Conservation (phyloP, 805 yeast species). For the Cyberlindnera mycetangii region DNA sequence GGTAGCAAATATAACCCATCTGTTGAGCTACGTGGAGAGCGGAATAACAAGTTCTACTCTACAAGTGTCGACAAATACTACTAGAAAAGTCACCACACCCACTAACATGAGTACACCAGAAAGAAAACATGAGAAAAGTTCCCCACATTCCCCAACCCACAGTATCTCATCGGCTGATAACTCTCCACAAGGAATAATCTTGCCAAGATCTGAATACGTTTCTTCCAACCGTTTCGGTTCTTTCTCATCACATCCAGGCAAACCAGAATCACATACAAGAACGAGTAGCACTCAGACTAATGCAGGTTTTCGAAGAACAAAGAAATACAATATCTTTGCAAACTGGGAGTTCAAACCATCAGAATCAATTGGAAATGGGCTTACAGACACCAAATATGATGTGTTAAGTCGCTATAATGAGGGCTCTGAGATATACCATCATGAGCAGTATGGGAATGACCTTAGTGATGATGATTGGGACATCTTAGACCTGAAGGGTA, state of each 20-base stretch:
- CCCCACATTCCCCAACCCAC: too few species aligned
- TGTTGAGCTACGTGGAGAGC: too few species aligned
- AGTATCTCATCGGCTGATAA: too few species aligned
- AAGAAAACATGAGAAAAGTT: too few species aligned
- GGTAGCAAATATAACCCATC: too few species aligned
- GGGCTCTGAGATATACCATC: slow-evolving; percentile 10
- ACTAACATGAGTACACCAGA: too few species aligned
- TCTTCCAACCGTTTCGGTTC: not conserved
- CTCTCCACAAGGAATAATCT: too few species aligned
- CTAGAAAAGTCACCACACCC: too few species aligned
- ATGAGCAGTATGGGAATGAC: slow-evolving; percentile 11
- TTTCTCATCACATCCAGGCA: not conserved
- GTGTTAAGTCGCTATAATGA: slow-evolving; percentile 4
- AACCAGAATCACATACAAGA: not conserved
- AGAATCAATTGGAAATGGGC: too few species aligned
- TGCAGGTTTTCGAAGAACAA: not conserved
- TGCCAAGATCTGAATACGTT: not conserved
- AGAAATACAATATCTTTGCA: not conserved
- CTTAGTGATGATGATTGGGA: slow-evolving; percentile 20
- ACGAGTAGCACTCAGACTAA: not conserved
- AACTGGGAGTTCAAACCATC: not conserved
- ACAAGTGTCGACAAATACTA: too few species aligned
- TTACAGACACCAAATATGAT: not conserved
- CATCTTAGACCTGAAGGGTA: slow-evolving; percentile 1
- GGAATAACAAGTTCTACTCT: too few species aligned